phyloP scores from a whole-genome alignment of 202 grass and related monocot genomes.

The Zizania palustris region DNA sequence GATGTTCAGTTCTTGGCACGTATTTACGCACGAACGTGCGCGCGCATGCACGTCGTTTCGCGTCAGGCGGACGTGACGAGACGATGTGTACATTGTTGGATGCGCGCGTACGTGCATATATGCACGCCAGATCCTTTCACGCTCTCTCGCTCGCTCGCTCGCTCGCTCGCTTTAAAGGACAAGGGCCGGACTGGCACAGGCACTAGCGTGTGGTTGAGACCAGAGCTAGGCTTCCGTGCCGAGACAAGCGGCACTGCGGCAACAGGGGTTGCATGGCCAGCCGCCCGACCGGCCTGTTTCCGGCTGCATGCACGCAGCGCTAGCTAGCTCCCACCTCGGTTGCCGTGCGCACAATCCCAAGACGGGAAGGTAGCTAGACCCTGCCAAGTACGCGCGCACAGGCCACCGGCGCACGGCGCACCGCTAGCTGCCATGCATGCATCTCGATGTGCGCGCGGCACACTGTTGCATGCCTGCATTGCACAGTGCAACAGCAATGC shows the following conservation, averaged over 20 bases:
- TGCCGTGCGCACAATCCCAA: conserved; percentile 47
- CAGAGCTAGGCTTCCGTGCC: background rate
- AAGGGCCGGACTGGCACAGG: background rate
- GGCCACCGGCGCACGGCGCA: background rate
- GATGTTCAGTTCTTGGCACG: background rate
- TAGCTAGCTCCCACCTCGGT: conserved; percentile 40
- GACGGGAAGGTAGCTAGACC: too few species aligned
- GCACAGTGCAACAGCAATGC: background rate
- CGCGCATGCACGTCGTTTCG: background rate
- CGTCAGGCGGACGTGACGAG: conserved; percentile 6
- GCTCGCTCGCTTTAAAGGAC: background rate
- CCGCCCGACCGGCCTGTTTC: conserved; percentile 2
- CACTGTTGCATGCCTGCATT: background rate
- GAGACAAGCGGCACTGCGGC: background rate
- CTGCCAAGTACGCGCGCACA: conserved; percentile 3
- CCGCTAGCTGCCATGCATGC: background rate
- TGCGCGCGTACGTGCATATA: background rate
- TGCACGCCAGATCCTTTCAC: background rate
- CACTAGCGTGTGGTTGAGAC: background rate
- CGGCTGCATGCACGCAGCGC: background rate
- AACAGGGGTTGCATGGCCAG: background rate
- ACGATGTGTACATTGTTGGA: background rate
- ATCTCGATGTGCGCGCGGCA: background rate
- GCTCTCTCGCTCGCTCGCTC: too few species aligned
- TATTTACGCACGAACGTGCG: background rate